Evolutionary conservation across 179 eudicot species (phyloP).

Genomic region (Pouteria campechiana): DNA sequence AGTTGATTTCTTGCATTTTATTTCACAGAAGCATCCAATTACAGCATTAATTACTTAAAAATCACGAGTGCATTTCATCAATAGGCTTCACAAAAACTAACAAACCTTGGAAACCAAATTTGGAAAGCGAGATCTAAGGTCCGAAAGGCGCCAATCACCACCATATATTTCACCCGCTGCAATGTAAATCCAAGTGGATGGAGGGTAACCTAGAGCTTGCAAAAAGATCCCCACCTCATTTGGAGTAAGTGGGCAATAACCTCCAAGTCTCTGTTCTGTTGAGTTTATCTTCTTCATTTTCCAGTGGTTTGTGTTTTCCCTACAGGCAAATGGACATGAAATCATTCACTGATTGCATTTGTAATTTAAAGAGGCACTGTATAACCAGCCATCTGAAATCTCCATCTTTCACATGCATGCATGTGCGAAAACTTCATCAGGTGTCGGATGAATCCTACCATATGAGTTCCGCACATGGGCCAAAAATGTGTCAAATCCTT

Average conservation of each 20-base stretch:
- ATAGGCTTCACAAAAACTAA: neutral
- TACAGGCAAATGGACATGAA: conserved; percentile 5
- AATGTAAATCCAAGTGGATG: conserved; percentile 62
- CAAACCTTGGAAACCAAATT: conserved; percentile 46
- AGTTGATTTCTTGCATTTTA: neutral
- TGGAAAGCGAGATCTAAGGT: conserved; percentile 69
- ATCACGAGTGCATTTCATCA: no score
- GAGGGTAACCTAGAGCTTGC: conserved; percentile 73
- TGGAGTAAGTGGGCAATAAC: conserved; percentile 92
- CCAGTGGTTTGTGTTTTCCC: conserved; percentile 91
- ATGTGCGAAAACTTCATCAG: neutral
- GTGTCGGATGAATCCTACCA: neutral
- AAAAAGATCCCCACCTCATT: conserved; percentile 83
- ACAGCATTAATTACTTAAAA: no score
- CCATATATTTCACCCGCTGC: conserved; percentile 98
- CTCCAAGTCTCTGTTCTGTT: conserved; percentile 66
- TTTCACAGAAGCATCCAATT: neutral
- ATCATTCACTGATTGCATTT: neutral
- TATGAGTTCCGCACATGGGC: no score
- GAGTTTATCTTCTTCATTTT: conserved; percentile 76
- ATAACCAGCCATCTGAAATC: no score
- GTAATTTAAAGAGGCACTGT: neutral
- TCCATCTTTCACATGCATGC: neutral
- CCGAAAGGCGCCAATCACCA: conserved; percentile 53
- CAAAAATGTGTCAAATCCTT: no score